Evolutionary conservation across 176 grass and related monocot genomes (phyloP).

Genomic region (Oryza punctata): DNA sequence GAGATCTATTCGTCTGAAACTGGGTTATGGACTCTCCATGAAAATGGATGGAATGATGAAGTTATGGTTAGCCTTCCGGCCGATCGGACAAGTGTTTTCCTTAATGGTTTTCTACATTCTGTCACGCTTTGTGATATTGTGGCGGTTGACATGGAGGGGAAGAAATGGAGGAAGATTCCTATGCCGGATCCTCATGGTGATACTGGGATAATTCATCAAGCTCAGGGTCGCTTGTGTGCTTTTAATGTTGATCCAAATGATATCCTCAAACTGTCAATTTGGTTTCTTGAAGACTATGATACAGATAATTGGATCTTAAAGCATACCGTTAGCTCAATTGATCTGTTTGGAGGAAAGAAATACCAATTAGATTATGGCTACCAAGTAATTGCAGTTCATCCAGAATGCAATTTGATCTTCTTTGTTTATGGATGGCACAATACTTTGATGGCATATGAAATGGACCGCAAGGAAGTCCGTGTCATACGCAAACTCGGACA

Average conservation of each 20-base stretch:
- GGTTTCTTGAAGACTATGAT: not conserved
- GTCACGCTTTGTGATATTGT: not conserved
- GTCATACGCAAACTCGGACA: not conserved
- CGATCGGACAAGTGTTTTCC: not conserved
- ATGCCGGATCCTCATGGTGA: not conserved
- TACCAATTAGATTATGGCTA: not conserved
- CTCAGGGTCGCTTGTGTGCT: not conserved
- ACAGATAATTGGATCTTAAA: not conserved
- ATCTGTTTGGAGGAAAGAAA: not conserved
- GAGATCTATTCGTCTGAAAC: not conserved
- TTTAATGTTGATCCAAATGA: not conserved
- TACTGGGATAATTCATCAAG: not conserved
- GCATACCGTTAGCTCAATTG: not conserved
- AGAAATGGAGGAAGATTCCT: not conserved
- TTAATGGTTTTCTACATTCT: not conserved
- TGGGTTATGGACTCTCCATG: not conserved
- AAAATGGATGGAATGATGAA: not conserved
- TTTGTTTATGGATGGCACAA: not conserved
- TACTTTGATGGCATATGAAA: not conserved
- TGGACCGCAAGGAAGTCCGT: not conserved
- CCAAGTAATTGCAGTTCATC: not conserved
- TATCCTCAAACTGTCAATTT: not conserved
- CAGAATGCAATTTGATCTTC: not conserved
- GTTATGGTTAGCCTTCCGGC: rapidly evolving
- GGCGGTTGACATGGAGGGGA: not conserved